A percentile compares a stretch with the other conserved stretches of the same genome.
Conservation (phyloP, 164 flowering plant genomes). For the Vitis riparia region DNA sequence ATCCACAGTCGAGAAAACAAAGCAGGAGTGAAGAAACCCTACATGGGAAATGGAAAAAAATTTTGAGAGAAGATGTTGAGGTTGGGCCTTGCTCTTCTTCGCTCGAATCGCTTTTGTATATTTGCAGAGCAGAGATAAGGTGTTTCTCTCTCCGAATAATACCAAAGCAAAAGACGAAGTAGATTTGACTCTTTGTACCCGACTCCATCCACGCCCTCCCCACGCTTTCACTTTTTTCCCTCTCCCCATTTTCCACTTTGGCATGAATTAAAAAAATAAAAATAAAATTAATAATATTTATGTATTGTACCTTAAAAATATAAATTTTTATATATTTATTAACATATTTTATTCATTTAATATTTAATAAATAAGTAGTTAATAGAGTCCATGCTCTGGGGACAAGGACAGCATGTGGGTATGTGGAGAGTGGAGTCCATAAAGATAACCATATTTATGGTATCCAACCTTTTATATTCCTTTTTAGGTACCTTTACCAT, state of each 20-base stretch:
- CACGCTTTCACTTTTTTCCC: background rate
- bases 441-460: too few species aligned
- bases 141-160: conserved; percentile 20
- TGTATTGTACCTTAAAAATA: too few species aligned
- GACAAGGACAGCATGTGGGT: too few species aligned
- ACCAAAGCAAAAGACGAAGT: conserved; percentile 14
- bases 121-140: conserved; percentile 24
- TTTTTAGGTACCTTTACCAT: too few species aligned
- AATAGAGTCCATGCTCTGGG: too few species aligned
- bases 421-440: too few species aligned
- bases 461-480: too few species aligned
- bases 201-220: background rate
- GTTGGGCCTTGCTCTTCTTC: background rate
- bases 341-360: too few species aligned
- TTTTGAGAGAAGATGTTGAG: background rate
- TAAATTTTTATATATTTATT: too few species aligned
- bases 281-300: too few species aligned
- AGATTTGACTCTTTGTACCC: conserved; percentile 9
- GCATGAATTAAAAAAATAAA: background rate
- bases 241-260: background rate
- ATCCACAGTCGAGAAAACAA: too few species aligned
- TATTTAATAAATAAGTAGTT: too few species aligned
- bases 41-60: background rate
- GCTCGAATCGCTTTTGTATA: background rate
- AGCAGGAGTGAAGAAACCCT: background rate